A percentile compares a stretch with the other conserved stretches of the same genome.
These are phyloP conservation scores for Termitomyces sp. DNA, from an alignment of 768 basidiomycete genomes.

Conservation along the genomic window DNA sequence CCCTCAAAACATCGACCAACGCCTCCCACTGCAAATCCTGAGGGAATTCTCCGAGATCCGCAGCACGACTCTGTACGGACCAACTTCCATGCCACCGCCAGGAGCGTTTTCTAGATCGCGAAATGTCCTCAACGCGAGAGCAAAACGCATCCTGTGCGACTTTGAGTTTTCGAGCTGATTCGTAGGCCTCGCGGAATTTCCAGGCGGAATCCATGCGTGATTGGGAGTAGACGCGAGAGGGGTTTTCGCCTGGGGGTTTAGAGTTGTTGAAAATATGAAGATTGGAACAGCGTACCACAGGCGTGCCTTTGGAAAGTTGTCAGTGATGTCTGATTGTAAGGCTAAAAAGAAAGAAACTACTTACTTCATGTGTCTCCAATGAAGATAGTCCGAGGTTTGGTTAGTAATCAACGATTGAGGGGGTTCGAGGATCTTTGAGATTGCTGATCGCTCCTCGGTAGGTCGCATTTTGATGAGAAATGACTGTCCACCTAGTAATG, in stretches of 20 bases:
- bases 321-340: background rate
- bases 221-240: slow-evolving; percentile 35
- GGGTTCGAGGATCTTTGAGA: slow-evolving; percentile 67
- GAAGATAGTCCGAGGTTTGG: slow-evolving; percentile 29
- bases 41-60: slow-evolving; percentile 46
- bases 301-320: slow-evolving; percentile 44
- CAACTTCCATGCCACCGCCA: slow-evolving; percentile 5
- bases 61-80: background rate
- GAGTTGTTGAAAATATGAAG: background rate
- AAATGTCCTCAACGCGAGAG: slow-evolving; percentile 31
- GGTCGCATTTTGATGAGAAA: slow-evolving; percentile 71
- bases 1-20: slow-evolving; percentile 65
- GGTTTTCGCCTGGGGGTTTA: slow-evolving; percentile 47
- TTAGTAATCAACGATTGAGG: slow-evolving; percentile 47
- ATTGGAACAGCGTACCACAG: slow-evolving; percentile 35
- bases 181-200: slow-evolving; percentile 69
- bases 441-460: slow-evolving; percentile 64
- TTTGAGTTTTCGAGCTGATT: slow-evolving; percentile 60
- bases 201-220: slow-evolving; percentile 60
- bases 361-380: slow-evolving; percentile 77
- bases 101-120: background rate
- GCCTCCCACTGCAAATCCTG: slow-evolving; percentile 67
- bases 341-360: slow-evolving; percentile 12
- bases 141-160: slow-evolving; percentile 68
- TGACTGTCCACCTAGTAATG: slow-evolving; percentile 59